Conservation (phyloP, 106 monocot genomes). For the Iris macrosiphon region DNA sequence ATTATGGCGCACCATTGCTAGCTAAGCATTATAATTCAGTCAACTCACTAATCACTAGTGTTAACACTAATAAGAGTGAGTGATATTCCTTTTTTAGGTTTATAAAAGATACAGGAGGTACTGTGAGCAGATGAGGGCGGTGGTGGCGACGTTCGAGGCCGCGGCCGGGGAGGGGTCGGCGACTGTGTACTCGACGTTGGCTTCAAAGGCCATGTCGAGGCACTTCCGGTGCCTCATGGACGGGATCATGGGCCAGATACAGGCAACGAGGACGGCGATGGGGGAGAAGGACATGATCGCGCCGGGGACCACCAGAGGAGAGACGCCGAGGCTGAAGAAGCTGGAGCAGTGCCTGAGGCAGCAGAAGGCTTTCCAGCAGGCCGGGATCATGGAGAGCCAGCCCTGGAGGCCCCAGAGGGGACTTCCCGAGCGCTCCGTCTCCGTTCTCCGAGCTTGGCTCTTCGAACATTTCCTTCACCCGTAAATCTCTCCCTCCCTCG, state of each 20-base stretch:
- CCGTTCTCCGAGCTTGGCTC: conserved; percentile 80
- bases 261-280: conserved; percentile 40
- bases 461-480: conserved; percentile 96
- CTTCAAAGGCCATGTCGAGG: conserved; percentile 80
- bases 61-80: no score
- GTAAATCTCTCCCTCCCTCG: conserved; percentile 21
- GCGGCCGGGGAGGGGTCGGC: conserved; percentile 56
- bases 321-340: conserved; percentile 67
- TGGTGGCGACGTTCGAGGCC: conserved; percentile 54
- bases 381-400: conserved; percentile 43
- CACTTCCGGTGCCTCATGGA: conserved; percentile 78
- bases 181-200: conserved; percentile 55
- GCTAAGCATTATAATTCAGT: no score
- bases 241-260: conserved; percentile 43
- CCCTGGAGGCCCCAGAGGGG: conserved; percentile 91
- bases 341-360: conserved; percentile 66
- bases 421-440: conserved; percentile 72
- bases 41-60: no score
- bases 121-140: conserved; percentile 58
- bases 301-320: conserved; percentile 41
- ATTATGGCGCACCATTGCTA: no score
- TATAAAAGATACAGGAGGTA: conserved; percentile 59
- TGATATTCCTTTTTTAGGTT: no score
- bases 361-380: conserved; percentile 67
- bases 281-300: conserved; percentile 44